These are phyloP conservation scores for Eucalyptus melliodora DNA, from an alignment of 345 rosid species.

Conservation along the genomic window DNA sequence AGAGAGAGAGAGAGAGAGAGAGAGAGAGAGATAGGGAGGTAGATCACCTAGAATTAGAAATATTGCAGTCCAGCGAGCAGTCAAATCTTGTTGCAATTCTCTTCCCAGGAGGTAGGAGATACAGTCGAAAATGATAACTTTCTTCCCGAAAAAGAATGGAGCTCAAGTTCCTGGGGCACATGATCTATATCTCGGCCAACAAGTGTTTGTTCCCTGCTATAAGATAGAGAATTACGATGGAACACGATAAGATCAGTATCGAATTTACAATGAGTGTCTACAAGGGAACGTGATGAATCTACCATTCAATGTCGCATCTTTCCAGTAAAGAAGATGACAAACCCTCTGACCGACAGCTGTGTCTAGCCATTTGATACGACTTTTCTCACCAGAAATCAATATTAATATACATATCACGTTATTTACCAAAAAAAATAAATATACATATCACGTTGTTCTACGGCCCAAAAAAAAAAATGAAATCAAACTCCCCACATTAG, in stretches of 20 bases:
- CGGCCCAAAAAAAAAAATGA: background rate
- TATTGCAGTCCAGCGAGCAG: background rate
- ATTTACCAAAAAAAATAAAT: background rate
- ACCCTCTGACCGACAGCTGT: background rate
- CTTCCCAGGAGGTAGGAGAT: background rate
- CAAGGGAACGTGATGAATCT: background rate
- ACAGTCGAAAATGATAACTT: background rate
- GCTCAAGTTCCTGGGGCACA: slow-evolving; percentile 23
- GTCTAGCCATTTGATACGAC: background rate
- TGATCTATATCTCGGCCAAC: slow-evolving; percentile 60
- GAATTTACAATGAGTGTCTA: background rate
- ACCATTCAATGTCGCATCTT: background rate
- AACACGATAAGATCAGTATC: background rate
- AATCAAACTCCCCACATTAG: background rate
- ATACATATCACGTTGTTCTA: background rate
- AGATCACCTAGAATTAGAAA: background rate
- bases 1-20: background rate
- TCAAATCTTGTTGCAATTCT: background rate
- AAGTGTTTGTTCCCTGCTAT: slow-evolving; percentile 39
- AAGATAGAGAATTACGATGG: background rate
- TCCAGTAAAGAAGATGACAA: background rate
- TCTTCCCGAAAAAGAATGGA: background rate
- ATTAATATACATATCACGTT: background rate
- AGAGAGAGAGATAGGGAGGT: background rate
- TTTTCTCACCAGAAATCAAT: background rate